These are phyloP conservation scores for Sophora flavescens DNA, from an alignment of 306 rosid species.

Conservation along the genomic window DNA sequence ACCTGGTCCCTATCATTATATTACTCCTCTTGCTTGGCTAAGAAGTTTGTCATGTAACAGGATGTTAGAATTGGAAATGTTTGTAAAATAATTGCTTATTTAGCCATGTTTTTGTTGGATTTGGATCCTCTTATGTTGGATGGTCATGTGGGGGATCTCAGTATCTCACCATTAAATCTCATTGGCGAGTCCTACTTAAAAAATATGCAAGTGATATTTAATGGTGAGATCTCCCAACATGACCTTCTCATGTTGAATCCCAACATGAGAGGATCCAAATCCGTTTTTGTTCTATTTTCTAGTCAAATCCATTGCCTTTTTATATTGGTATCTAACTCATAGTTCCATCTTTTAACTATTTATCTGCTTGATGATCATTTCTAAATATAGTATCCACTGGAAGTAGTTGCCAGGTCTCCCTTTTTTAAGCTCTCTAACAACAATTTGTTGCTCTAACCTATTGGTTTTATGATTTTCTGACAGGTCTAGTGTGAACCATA, in stretches of 20 bases:
- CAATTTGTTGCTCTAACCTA: constrained; percentile 26
- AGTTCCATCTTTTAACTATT: constrained; percentile 26
- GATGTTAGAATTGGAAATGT: constrained; percentile 11
- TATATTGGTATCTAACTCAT: constrained; percentile 26
- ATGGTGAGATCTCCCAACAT: too few species aligned
- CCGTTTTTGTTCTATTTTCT: background rate
- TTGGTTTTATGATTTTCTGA: constrained; percentile 40
- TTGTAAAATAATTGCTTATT: background rate
- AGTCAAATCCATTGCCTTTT: constrained; percentile 27
- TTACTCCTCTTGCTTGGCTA: constrained; percentile 30
- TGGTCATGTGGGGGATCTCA: too few species aligned
- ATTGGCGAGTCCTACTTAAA: too few species aligned
- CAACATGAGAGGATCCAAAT: too few species aligned
- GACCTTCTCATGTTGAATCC: too few species aligned
- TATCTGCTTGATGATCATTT: constrained; percentile 20
- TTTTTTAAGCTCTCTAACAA: constrained; percentile 13
- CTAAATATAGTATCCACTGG: constrained; percentile 1
- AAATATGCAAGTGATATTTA: too few species aligned
- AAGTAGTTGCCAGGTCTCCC: constrained; percentile 16
- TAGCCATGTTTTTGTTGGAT: too few species aligned
- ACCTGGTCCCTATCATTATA: background rate
- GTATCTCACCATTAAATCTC: too few species aligned
- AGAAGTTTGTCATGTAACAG: constrained; percentile 29
- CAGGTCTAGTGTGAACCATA: constrained; percentile 81
- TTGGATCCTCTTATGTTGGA: too few species aligned